Evolutionary conservation across 345 rosid species (phyloP), one percentile per base, ranked within the genome.

Genomic region (Diplotaxis tenuifolia): DNA sequence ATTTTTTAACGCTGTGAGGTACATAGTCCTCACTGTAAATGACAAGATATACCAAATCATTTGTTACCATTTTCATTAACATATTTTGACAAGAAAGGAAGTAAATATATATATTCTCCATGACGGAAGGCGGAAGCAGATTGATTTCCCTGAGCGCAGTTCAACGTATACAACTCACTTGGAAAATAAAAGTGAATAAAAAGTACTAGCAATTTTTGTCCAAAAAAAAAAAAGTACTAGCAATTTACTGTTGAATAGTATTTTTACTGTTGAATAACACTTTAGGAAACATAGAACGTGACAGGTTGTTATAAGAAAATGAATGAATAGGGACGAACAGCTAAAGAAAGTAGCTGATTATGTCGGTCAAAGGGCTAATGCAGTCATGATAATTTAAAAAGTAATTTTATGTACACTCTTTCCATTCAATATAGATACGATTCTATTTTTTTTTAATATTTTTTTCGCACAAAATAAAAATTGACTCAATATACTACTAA

Each of bases 21-120:
- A 15, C 50, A 18, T 42, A 57, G 36, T 25, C 1, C 60, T 82
- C 62, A 78, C 79, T 71, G 81, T 75, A 38, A 81, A 74, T 62
- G 65, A 60, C 9, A 40, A 28, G 19, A 73, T 66, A 7, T 45
- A 21, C 32, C 9, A 21, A 57, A 19, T 40, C 28, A 22, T 56
- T 21, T 57, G 22, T 21, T 28, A 59, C 0, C 5, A 0, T 8
- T 67, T 10, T 64, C 27, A 60, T 59, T 5, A 32, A 58, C 9
- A 32, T 45, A 29, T 7, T 0, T 57, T n/a, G 20, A 11, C 31
- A 58, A 49, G 36, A 58, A 29, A 6, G 59, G 47, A 57, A 66
- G 8, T 49, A 74, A 42, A 64, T 74, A 42, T 14, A 42, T 42
- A 42, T 14, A 4, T 29, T 42, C 50, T 42, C 50, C 2, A 42